Evolutionary conservation across 345 rosid species (phyloP).

Genomic region (Arabidopsis arenosa): DNA sequence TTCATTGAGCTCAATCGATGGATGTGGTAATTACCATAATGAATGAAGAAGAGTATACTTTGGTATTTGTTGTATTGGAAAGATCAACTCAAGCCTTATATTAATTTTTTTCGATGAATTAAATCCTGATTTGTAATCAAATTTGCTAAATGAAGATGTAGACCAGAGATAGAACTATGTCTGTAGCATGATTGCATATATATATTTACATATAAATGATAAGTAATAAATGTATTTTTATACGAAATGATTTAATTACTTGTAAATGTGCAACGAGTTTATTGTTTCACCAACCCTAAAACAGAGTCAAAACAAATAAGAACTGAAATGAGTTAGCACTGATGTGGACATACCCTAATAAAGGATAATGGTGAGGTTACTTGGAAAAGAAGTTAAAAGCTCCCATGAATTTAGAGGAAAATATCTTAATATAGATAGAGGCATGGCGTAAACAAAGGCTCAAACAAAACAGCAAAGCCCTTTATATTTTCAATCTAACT

Average conservation of each 20-base stretch:
- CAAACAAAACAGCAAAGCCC: conserved; percentile 34
- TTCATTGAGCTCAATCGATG: no score
- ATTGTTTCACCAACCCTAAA: conserved; percentile 16
- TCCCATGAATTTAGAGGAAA: conserved; percentile 29
- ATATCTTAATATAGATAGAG: conserved; percentile 37
- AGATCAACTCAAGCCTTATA: neutral
- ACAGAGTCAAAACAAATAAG: conserved; percentile 32
- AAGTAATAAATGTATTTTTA: no score
- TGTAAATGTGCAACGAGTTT: conserved; percentile 9
- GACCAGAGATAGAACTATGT: neutral
- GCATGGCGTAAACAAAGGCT: conserved; percentile 44
- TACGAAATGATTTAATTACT: neutral
- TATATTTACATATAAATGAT: no score
- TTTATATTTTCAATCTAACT: conserved; percentile 40
- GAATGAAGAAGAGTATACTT: no score
- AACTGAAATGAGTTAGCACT: conserved; percentile 35
- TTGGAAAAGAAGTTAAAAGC: conserved; percentile 28
- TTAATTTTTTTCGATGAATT: neutral
- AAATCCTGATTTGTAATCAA: neutral
- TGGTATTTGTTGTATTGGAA: no score
- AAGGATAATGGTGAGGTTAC: conserved; percentile 29
- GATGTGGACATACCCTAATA: conserved; percentile 40
- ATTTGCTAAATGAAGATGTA: neutral
- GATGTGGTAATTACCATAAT: no score
- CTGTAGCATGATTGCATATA: neutral